A percentile compares a stretch with the other conserved stretches of the same genome.
Evolutionary conservation across 495 filamentous ascomycete species (phyloP).

Genomic region (Massariosphaeria phaeospora): DNA sequence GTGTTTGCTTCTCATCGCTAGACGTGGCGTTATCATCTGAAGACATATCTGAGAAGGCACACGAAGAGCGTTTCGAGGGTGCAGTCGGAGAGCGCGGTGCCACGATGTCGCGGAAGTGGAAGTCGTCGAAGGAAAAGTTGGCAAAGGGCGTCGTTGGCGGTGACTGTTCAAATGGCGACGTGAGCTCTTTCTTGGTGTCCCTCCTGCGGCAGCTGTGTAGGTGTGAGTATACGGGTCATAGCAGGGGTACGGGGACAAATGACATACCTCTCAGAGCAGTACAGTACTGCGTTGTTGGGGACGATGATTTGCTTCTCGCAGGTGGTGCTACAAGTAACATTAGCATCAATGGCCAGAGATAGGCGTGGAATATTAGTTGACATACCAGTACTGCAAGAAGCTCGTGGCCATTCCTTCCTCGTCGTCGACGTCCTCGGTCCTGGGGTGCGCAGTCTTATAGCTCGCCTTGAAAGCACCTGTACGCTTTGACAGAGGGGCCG

Average conservation of each 20-base stretch:
- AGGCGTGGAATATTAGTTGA: slow-evolving; percentile 7
- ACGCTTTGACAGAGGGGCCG: slow-evolving; percentile 26
- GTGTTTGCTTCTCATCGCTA: slow-evolving; percentile 13
- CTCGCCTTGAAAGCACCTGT: slow-evolving; percentile 21
- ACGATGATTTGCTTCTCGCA: slow-evolving; percentile 65
- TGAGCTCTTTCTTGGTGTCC: slow-evolving; percentile 34
- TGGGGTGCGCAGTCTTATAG: slow-evolving; percentile 13
- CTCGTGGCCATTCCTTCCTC: slow-evolving; percentile 57
- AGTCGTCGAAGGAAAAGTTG: slow-evolving; percentile 37
- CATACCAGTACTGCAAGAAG: slow-evolving; percentile 64
- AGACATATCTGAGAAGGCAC: slow-evolving; percentile 33
- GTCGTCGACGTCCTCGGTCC: slow-evolving; percentile 37
- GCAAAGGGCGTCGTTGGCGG: slow-evolving; percentile 31
- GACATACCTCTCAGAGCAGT: slow-evolving; percentile 44
- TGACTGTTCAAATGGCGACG: slow-evolving; percentile 24
- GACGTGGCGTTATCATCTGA: slow-evolving; percentile 29
- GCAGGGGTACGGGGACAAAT: not conserved
- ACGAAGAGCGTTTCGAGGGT: slow-evolving; percentile 26
- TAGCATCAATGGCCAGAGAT: not conserved
- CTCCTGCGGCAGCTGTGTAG: slow-evolving; percentile 40
- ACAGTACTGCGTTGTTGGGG: slow-evolving; percentile 55
- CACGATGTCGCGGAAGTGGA: slow-evolving; percentile 40
- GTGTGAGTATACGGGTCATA: slow-evolving; percentile 2
- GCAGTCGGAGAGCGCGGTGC: slow-evolving; percentile 41
- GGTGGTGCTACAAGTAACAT: slow-evolving; percentile 46